Percentiles rank a stretch among this genome's conserved stretches.
These are phyloP conservation scores for Immersiella caudata DNA, from an alignment of 495 filamentous ascomycete species.

Conservation along the genomic window DNA sequence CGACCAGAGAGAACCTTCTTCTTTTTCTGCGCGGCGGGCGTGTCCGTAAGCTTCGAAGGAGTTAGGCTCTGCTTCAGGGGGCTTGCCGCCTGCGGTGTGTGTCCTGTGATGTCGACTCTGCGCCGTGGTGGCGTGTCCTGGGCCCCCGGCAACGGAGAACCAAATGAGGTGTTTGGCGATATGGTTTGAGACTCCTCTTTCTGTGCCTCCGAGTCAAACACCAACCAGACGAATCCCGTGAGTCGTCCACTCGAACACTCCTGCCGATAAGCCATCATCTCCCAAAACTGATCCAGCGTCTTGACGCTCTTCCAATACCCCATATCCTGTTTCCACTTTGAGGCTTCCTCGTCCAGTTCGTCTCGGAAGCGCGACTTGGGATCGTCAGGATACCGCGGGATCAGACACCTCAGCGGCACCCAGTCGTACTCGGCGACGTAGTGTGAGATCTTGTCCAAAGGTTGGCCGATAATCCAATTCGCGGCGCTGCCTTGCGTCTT, in stretches of 20 bases:
- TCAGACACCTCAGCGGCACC: constrained; percentile 78
- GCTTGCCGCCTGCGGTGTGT: constrained; percentile 27
- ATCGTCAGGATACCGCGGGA: constrained; percentile 93
- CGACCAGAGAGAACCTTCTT: constrained; percentile 51
- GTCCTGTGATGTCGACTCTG: constrained; percentile 21
- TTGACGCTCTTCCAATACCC: constrained; percentile 82
- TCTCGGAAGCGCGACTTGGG: constrained; percentile 90
- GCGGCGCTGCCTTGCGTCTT: constrained; percentile 45
- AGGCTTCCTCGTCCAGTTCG: constrained; percentile 74
- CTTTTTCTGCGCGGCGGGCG: constrained; percentile 22
- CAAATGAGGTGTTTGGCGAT: constrained; percentile 35
- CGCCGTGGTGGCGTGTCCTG: constrained; percentile 42
- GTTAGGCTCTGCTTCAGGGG: constrained; percentile 27
- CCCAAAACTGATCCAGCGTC: constrained; percentile 92
- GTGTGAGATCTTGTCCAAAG: constrained; percentile 62
- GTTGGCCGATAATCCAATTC: constrained; percentile 59
- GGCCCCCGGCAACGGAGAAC: constrained; percentile 24
- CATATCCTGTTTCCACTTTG: constrained; percentile 46
- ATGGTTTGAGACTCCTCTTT: not conserved
- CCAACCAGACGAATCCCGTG: constrained; percentile 93
- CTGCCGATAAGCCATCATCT: constrained; percentile 95
- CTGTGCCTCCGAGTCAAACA: constrained; percentile 60
- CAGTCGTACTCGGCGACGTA: constrained; percentile 61
- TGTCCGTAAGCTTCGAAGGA: constrained; percentile 14
- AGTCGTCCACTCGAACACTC: constrained; percentile 90